Percentiles rank a stretch among this genome's conserved stretches.
Conservation (phyloP, 345 rosid genomes). For the Boechera divaricarpa region DNA sequence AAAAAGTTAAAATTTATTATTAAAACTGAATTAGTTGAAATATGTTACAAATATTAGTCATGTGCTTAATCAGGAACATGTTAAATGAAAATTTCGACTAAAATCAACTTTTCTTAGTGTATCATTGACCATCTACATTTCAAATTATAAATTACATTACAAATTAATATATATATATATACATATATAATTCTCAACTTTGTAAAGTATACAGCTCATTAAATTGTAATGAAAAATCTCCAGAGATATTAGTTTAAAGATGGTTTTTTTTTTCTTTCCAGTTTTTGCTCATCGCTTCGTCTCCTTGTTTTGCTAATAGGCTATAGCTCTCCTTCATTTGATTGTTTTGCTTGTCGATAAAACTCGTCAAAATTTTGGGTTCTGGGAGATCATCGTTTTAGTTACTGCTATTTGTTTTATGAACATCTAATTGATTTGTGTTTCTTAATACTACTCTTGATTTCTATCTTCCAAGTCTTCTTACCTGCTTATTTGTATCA, state of each 20-base stretch:
- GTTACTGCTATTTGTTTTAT: neutral
- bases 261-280: neutral
- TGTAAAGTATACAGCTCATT: neutral
- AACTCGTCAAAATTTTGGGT: neutral
- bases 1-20: neutral
- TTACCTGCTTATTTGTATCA: neutral
- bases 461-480: neutral
- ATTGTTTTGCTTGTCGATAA: neutral
- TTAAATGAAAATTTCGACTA: neutral
- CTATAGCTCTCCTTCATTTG: neutral
- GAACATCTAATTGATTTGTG: neutral
- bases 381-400: neutral
- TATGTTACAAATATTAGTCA: neutral
- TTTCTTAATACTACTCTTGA: neutral
- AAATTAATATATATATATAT: neutral
- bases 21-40: too few relatives aligned
- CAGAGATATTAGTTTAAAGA: too few relatives aligned
- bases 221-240: neutral
- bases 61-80: neutral
- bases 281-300: neutral
- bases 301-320: too few relatives aligned
- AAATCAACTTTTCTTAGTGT: neutral
- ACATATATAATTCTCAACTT: neutral
- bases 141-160: neutral
- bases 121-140: neutral